phyloP scores from a whole-genome alignment of 225 moss, liverwort and hornwort genomes.

The Rhytidiadelphus loreus region DNA sequence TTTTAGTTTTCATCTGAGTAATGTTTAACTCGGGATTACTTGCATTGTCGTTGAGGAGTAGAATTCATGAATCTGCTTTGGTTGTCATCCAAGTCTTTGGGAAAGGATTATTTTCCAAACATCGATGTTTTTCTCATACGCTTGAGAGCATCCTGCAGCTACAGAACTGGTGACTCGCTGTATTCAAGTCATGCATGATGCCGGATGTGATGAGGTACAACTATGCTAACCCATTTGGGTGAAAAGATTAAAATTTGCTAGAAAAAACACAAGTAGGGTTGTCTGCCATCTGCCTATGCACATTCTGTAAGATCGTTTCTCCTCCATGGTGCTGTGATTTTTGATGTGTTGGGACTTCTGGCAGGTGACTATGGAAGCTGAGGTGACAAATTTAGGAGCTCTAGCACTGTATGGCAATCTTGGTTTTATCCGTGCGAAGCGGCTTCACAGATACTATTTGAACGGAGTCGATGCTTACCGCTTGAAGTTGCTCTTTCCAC shows the following conservation, averaged over 20 bases:
- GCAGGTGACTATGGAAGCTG: slow-evolving; percentile 98
- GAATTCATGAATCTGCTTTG: neutral
- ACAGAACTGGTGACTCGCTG: slow-evolving; percentile 97
- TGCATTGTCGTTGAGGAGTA: neutral
- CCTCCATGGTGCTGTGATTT: neutral
- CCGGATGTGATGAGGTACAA: slow-evolving; percentile 91
- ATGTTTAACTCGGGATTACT: neutral
- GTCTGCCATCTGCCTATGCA: neutral
- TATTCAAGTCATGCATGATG: slow-evolving; percentile 95
- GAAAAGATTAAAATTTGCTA: neutral
- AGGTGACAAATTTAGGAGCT: slow-evolving; percentile 95
- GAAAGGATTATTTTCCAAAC: neutral
- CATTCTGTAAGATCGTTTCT: neutral
- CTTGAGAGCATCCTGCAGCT: slow-evolving; percentile 43
- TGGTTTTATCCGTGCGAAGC: slow-evolving; percentile 91
- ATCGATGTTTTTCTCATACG: neutral
- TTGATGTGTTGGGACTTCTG: neutral
- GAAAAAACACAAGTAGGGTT: neutral
- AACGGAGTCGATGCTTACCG: slow-evolving; percentile 97
- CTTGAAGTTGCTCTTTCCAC: slow-evolving; percentile 85
- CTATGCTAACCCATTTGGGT: neutral
- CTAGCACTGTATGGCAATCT: slow-evolving; percentile 92
- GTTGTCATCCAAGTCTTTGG: neutral
- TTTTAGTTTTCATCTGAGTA: neutral
- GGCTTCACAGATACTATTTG: slow-evolving; percentile 90